Percentiles rank a stretch among this genome's conserved stretches.
Conservation (phyloP, 148 eudicot genomes). For the Agrostemma githago region DNA sequence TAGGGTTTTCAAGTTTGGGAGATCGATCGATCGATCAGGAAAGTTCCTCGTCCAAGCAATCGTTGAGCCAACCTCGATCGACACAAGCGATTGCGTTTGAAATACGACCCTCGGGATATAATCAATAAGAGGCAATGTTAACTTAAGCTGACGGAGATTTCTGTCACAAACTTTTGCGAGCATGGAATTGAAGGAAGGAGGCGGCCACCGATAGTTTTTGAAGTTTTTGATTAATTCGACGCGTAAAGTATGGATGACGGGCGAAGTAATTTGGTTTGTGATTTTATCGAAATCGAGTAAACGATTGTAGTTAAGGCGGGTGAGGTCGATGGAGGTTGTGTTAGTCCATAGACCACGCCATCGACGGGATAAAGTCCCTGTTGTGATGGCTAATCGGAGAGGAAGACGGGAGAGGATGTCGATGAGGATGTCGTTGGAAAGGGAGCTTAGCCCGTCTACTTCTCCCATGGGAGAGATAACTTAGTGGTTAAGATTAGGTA, state of each 20-base stretch:
- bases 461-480: too few relatives aligned
- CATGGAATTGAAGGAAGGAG: too few relatives aligned
- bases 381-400: background rate
- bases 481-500: too few relatives aligned
- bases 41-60: background rate
- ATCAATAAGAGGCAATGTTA: background rate
- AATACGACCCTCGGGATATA: background rate
- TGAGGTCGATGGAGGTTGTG: background rate
- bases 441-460: constrained; percentile 1
- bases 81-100: too few relatives aligned
- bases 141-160: background rate
- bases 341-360: background rate
- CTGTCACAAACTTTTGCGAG: background rate
- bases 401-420: background rate
- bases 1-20: too few relatives aligned
- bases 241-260: background rate
- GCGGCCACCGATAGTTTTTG: background rate
- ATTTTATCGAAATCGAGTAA: background rate
- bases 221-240: background rate
- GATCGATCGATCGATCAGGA: background rate
- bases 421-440: background rate
- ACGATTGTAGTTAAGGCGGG: too few relatives aligned
- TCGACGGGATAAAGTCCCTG: background rate
- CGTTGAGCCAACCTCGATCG: background rate
- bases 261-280: background rate